Evolutionary conservation across 108 stramenopile genomes (phyloP), one percentile per base, ranked within the genome.

Genomic region (Skeletonema marinoi): DNA sequence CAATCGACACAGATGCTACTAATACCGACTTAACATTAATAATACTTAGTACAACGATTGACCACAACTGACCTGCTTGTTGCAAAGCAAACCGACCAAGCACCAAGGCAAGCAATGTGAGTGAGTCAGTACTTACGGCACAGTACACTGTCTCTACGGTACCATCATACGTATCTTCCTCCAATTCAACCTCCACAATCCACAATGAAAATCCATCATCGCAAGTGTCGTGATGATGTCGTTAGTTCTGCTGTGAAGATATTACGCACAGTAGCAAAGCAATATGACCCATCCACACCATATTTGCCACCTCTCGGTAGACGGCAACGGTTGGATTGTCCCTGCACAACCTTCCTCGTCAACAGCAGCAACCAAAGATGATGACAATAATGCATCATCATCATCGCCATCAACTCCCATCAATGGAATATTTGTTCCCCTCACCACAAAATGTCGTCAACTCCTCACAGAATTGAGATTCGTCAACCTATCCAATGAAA

Each of bases 291-390:
- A 56, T n/a, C 19, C 54, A 56, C 74, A 71, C 19, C 80, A 81
- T 62, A 75, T 81, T n/a, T 58, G 39, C 1, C 69, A 70, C 68
- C 61, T 81, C 14, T 66, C 80, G 12, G 60, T 81, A 51, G 60
- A 73, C 54, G 19, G 16, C 56, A 38, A 71, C 51, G 80, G 80
- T 32, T 81, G 80, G 80, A 74, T 81, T 29, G 38, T 75, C 33
- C 65, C n/a, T 29, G 13, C 38, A 7, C n/a, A 8, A 30, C 9
- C 19, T 0, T 19, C 0, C 54, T 54, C 31, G 25, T 17, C 41
- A 19, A 56, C 31, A 46, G 32, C 17, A 17, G 13, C 41, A 13
- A 12, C 41, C 41, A 10, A 42, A 42, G 13, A 42, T 42, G 3
- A 36, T n/a, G n/a, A n/a, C n/a, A n/a, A n/a, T 29, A 29, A 9